Base-by-base conservation (phyloP, 208 protist species). In the Trypanosoma platydactyli region DNA sequence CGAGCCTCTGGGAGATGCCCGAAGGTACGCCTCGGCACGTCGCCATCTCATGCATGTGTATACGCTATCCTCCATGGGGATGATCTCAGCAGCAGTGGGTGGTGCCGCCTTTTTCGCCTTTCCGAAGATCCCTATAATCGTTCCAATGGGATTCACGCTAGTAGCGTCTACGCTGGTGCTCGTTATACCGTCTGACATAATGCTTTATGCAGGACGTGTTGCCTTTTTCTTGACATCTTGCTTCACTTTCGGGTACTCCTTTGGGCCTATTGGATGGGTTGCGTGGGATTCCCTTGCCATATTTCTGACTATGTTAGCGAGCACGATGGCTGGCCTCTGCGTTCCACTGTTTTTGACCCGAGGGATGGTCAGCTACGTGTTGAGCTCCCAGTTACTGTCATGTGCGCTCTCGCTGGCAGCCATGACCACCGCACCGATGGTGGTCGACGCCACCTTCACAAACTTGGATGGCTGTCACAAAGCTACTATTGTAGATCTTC, bases 291-390 rank as follows among this genome's bases (percentile, higher is more conserved):
- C 77, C 0, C 62, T 94, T 3, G 46, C 76, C 0, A 71, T 87
- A 30, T 82, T 84, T 33, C 49, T 83, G 16, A 45, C 85, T 46
- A 55, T 88, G 11, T 60, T 76, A 11, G 80, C 60, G 18, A 88
- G 89, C 68, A 92, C 86, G 25, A 83, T 94, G 75, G 70, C 77
- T 0, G 89, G 89, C 15, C 56, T 94, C 5, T 82, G 71, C 54
- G 25, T 92, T 1, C 86, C 89, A 6, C 77, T 94, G 0, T 91
- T 88, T 68, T 45, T 94, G 13, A 94, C 89, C 16, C 85, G 89
- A 15, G 89, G 89, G 24, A 83, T 94, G 80, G 62, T 89, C n/a
- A 92, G 81, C 67, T 94, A 92, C 64, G 72, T 90, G 18, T 40
- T 84, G 48, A 89, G 81, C 41, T 67, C 89, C 11, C 86, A 94